These are phyloP conservation scores for Piper longum DNA, from an alignment of 164 flowering plant genomes.

Conservation along the genomic window DNA sequence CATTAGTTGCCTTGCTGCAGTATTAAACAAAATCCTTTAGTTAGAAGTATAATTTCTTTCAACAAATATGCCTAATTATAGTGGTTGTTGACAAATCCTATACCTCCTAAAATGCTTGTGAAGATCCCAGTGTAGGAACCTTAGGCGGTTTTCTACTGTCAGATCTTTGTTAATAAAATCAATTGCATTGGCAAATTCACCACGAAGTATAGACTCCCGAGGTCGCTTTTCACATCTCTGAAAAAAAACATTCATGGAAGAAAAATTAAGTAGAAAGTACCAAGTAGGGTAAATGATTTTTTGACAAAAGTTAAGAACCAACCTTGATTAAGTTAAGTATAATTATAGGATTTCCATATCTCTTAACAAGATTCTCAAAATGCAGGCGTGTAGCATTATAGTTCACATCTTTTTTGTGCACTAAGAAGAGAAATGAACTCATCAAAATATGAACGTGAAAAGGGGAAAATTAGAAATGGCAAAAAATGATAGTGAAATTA, in stretches of 20 bases:
- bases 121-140: constrained; percentile 86
- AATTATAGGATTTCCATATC: constrained; percentile 91
- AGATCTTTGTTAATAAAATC: constrained; percentile 54
- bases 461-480: neutral
- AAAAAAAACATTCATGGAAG: neutral
- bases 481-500: constrained; percentile 5
- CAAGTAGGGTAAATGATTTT: neutral
- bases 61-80: neutral
- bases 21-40: constrained; percentile 1
- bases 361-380: constrained; percentile 74
- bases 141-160: constrained; percentile 48
- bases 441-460: too few relatives aligned
- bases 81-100: constrained; percentile 1
- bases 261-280: neutral
- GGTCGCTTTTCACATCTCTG: constrained; percentile 90
- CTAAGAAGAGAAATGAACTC: constrained; percentile 23
- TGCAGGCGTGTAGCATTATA: constrained; percentile 82
- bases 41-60: constrained; percentile 2
- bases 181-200: constrained; percentile 80
- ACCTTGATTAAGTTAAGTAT: constrained; percentile 93
- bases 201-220: constrained; percentile 81
- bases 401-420: constrained; percentile 59
- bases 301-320: constrained; percentile 3
- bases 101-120: constrained; percentile 65
- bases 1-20: constrained; percentile 60